Evolutionary conservation across 495 filamentous ascomycete genomes (phyloP).

Genomic region (Hypoxylon cercidicola): DNA sequence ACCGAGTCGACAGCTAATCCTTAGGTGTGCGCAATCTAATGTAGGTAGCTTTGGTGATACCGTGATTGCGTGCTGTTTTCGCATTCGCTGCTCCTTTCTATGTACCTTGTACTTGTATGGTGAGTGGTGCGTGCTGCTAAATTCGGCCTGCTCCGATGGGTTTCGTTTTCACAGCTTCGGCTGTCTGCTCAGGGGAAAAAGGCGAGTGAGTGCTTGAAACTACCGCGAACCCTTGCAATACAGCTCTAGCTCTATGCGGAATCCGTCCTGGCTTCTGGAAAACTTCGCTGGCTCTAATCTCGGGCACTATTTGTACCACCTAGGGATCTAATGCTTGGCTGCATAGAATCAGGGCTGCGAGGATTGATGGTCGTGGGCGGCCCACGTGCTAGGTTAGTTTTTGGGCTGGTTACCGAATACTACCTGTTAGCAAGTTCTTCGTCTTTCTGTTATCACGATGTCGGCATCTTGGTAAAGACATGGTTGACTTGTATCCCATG

Average conservation of each 20-base stretch:
- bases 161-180: background rate
- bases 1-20: background rate
- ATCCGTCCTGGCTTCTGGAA: constrained; percentile 31
- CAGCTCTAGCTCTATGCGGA: background rate
- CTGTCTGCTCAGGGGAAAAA: background rate
- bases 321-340: constrained; percentile 22
- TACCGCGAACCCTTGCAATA: constrained; percentile 22
- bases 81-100: constrained; percentile 3
- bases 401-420: constrained; percentile 10
- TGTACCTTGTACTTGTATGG: too few relatives aligned
- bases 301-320: constrained; percentile 22
- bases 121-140: background rate
- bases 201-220: constrained; percentile 10
- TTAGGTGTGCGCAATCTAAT: background rate
- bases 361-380: constrained; percentile 23
- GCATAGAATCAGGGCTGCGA: constrained; percentile 25
- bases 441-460: too few relatives aligned
- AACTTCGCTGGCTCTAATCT: constrained; percentile 37
- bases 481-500: too few relatives aligned
- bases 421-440: background rate
- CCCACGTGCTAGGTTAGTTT: constrained; percentile 29
- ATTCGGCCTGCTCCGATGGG: background rate
- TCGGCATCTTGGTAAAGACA: too few relatives aligned
- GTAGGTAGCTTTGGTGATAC: constrained; percentile 2
- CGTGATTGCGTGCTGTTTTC: constrained; percentile 5